Evolutionary conservation across 176 grass and related monocot genomes (phyloP), one percentile per base, ranked within the genome.

Genomic region (Carex pumila): DNA sequence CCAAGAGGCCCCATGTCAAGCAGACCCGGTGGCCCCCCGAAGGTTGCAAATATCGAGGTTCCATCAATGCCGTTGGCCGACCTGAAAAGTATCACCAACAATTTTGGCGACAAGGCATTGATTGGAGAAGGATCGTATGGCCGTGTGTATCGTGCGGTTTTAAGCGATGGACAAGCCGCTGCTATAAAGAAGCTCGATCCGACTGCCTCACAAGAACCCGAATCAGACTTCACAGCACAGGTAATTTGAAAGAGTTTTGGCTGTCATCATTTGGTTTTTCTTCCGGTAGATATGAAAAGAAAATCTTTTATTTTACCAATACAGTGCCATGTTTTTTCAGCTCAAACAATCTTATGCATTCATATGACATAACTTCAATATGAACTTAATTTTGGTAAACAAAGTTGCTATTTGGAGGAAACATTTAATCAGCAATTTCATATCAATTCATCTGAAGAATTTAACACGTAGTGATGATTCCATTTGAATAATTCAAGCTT

Each of bases 171-270:
- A 53, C 86, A 89, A 49, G 70, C 89, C 30, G 91, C 87, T 37
- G 93, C 90, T 45, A 95, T 95, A 84, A 95, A 95, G 87, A 93
- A 95, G 68, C 87, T 95, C 49, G 91, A 95, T 43, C 80, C 91
- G n/a, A 89, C 81, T 63, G 89, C 86, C 45, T 95, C 93, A 3
- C 85, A 88, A 75, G 93, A 95, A 60, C 85, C 93, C 15, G 93
- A 95, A 83, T 11, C 91, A 0, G 93, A 93, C 6, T 95, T 95
- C 76, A 30, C 93, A 19, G 89, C 91, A 15, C 93, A 95, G 93
- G 93, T 94, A 9, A 7, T 81, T 80, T 19, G 14, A 39, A 12
- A 32, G 13, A 74, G 15, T 36, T 55, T 79, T 12, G 3, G 13
- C 25, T 61, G 13, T 13, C n/a, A 85, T 15, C 19, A 29, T 13